phyloP scores from a whole-genome alignment of 257 asterid species.

The Forsythia viridissima region DNA sequence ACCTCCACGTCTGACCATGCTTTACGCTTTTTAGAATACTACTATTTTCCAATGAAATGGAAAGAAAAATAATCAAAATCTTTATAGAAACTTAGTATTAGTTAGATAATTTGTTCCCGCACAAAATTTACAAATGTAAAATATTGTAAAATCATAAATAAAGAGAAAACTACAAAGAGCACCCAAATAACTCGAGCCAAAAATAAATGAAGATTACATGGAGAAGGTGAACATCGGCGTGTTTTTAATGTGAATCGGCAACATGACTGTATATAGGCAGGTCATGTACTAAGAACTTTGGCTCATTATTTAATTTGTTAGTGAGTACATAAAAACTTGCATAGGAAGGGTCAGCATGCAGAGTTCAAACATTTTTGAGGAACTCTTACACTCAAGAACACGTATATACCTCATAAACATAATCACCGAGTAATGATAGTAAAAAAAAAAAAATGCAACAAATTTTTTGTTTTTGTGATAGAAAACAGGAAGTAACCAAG shows the following conservation, averaged over 20 bases:
- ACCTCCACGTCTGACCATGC: no score
- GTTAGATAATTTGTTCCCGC: background rate
- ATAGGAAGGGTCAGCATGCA: conserved; percentile 23
- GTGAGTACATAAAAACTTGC: background rate
- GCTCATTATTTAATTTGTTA: background rate
- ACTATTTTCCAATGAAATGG: background rate
- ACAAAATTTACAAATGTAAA: background rate
- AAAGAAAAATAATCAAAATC: background rate
- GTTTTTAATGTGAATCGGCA: background rate
- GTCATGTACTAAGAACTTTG: background rate
- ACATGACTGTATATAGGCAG: background rate
- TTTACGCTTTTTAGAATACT: no score
- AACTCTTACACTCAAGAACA: conserved; percentile 2
- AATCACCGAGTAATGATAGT: background rate
- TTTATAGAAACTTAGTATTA: background rate
- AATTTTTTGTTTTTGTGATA: conserved; percentile 20
- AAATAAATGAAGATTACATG: background rate
- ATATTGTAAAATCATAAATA: background rate
- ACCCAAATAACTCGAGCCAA: background rate
- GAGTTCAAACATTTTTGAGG: conserved; percentile 25
- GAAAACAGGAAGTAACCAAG: conserved; percentile 19
- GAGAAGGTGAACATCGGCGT: background rate
- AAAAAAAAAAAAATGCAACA: background rate
- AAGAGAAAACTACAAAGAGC: background rate
- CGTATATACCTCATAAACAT: background rate